phyloP scores from a whole-genome alignment of 148 eudicot species.

The Vaccinium corymbosum region DNA sequence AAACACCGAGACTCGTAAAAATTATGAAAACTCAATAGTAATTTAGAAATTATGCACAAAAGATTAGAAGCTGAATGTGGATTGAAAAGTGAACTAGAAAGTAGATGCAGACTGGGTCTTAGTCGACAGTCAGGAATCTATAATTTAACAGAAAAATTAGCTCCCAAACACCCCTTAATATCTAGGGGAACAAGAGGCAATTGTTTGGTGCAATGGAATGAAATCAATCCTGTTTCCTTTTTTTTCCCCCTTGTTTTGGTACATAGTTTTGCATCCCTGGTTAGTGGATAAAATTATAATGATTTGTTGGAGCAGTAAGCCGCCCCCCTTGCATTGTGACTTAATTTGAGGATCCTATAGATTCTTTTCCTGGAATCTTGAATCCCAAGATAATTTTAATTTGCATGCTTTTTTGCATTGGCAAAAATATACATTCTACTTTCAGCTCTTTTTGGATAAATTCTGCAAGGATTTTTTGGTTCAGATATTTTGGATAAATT shows the following conservation, averaged over 20 bases:
- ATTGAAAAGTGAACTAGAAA: neutral
- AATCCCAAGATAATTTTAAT: neutral
- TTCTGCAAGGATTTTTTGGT: neutral
- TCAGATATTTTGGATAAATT: neutral
- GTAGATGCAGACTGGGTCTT: slow-evolving; percentile 4
- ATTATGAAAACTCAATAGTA: neutral
- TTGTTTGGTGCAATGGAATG: neutral
- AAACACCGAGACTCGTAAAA: neutral
- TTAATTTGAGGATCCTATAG: neutral
- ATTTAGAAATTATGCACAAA: neutral
- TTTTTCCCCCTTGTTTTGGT: too few species aligned
- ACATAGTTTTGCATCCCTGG: neutral
- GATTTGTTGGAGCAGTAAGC: neutral
- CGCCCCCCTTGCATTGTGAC: neutral
- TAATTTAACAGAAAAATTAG: neutral
- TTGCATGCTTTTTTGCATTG: neutral
- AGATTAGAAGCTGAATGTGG: neutral
- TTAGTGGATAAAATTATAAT: neutral
- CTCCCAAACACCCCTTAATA: neutral
- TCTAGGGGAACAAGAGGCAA: neutral
- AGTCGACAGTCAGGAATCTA: neutral
- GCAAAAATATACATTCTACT: neutral
- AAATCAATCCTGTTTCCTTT: neutral
- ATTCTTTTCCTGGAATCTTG: slow-evolving; percentile 9
- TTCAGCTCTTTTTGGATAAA: neutral